Evolutionary conservation across 257 asterid genomes (phyloP).

Genomic region (Agastache rugosa): DNA sequence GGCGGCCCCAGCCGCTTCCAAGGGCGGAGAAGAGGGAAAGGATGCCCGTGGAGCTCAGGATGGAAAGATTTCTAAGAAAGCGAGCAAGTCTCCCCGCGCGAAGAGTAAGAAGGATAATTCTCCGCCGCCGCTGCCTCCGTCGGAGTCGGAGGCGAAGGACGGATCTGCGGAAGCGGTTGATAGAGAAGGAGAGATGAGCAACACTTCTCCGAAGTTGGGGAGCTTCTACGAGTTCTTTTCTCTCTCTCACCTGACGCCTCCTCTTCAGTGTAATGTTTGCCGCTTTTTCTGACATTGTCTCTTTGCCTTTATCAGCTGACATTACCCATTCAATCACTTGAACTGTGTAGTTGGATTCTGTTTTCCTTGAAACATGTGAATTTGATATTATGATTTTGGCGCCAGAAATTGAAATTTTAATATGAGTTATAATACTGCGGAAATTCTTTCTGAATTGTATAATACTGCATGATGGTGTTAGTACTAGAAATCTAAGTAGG

Average conservation of each 20-base stretch:
- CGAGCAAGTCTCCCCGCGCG: conserved; percentile 59
- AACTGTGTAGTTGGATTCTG: neutral
- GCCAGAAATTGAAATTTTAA: neutral
- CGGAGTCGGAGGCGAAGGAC: conserved; percentile 41
- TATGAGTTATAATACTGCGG: neutral
- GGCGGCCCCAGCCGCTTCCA: conserved; percentile 35
- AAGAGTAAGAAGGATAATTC: conserved; percentile 47
- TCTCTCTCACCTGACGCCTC: conserved; percentile 96
- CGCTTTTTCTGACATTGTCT: conserved; percentile 7
- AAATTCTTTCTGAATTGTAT: neutral
- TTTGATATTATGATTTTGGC: neutral
- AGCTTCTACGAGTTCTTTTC: conserved; percentile 97
- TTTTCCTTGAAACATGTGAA: neutral
- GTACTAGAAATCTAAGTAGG: neutral
- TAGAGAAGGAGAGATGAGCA: conserved; percentile 83
- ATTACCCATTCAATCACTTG: neutral
- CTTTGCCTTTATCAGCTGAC: neutral
- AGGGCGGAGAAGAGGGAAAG: conserved; percentile 47
- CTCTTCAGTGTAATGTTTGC: conserved; percentile 72
- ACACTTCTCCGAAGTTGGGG: conserved; percentile 82
- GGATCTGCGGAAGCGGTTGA: conserved; percentile 50
- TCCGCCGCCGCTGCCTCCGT: conserved; percentile 61
- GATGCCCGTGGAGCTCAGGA: conserved; percentile 59
- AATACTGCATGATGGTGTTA: neutral
- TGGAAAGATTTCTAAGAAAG: conserved; percentile 57